phyloP scores from a whole-genome alignment of 352 stramenopile species.

The Phytophthora lateralis region DNA sequence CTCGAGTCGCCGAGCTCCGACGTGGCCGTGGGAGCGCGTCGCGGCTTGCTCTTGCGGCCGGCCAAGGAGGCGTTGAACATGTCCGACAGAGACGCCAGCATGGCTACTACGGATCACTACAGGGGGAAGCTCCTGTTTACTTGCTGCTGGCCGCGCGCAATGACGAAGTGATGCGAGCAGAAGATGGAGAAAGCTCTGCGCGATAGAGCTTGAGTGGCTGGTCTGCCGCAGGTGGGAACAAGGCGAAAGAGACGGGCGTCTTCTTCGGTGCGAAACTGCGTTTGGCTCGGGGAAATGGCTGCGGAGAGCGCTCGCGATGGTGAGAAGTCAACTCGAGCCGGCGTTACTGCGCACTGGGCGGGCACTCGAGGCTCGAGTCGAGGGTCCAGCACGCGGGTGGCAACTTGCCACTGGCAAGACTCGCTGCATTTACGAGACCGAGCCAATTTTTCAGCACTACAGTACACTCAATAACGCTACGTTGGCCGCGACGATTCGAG shows the following conservation, averaged over 20 bases:
- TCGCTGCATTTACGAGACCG: no score
- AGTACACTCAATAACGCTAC: conserved; percentile 10
- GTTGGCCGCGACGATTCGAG: conserved; percentile 10
- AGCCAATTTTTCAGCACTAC: conserved; percentile 3
- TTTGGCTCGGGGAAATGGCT: conserved; percentile 12
- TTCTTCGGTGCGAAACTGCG: conserved; percentile 21
- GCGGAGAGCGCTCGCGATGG: conserved; percentile 3
- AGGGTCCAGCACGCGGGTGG: no score
- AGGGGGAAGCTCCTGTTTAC: background rate
- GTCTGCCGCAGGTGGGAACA: conserved; percentile 39
- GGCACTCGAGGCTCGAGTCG: background rate
- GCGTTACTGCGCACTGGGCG: conserved; percentile 5
- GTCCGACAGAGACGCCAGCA: conserved; percentile 42
- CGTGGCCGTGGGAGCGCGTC: conserved; percentile 45
- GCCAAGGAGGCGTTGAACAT: conserved; percentile 20
- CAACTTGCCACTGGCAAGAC: no score
- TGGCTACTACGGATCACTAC: conserved; percentile 2
- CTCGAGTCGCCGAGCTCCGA: conserved; percentile 46
- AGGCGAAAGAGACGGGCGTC: conserved; percentile 17
- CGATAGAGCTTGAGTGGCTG: conserved; percentile 4
- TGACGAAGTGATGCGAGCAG: conserved; percentile 15
- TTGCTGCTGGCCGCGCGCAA: conserved; percentile 18
- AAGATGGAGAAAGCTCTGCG: background rate
- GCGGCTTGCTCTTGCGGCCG: conserved; percentile 20
- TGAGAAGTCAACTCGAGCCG: conserved; percentile 8